phyloP scores from a whole-genome alignment of 495 filamentous ascomycete genomes.

The Penicillium bovifimosum region DNA sequence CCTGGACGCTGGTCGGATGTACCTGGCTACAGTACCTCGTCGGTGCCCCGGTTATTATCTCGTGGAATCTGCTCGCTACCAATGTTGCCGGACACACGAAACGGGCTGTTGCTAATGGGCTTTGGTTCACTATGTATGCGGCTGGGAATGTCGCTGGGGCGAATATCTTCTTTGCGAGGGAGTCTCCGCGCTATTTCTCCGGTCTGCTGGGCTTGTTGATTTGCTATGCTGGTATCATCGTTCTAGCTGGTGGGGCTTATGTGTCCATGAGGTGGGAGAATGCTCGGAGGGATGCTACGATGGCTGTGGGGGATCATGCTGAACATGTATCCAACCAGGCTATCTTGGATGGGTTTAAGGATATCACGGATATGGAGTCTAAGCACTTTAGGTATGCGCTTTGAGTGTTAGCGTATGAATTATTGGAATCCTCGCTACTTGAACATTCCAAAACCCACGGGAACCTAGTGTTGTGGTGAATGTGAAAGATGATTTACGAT shows the following conservation, averaged over 20 bases:
- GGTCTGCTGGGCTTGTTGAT: slow-evolving; percentile 29
- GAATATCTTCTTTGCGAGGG: slow-evolving; percentile 35
- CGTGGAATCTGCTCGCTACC: slow-evolving; percentile 51
- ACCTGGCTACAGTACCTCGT: slow-evolving; percentile 46
- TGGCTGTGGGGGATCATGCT: slow-evolving; percentile 8
- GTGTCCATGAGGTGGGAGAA: slow-evolving; percentile 28
- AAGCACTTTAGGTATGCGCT: slow-evolving; percentile 41
- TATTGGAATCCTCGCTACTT: background rate
- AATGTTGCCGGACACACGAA: slow-evolving; percentile 66
- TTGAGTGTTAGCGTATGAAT: slow-evolving; percentile 13
- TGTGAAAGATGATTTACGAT: too few species aligned
- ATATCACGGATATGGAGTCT: slow-evolving; percentile 45
- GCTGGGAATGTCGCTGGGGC: slow-evolving; percentile 43
- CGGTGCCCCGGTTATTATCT: slow-evolving; percentile 46
- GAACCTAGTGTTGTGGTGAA: too few species aligned
- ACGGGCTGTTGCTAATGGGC: slow-evolving; percentile 44
- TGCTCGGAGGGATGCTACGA: slow-evolving; percentile 18
- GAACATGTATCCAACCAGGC: slow-evolving; percentile 16
- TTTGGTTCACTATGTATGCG: slow-evolving; percentile 34
- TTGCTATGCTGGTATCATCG: slow-evolving; percentile 34
- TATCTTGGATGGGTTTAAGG: slow-evolving; percentile 39
- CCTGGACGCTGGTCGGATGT: slow-evolving; percentile 48
- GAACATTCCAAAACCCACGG: too few species aligned
- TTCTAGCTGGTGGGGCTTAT: slow-evolving; percentile 20
- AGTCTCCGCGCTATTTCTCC: slow-evolving; percentile 35